These are phyloP conservation scores for Falciphora oryzae DNA, from an alignment of 2,329 filamentous ascomycete genomes.

Conservation along the genomic window DNA sequence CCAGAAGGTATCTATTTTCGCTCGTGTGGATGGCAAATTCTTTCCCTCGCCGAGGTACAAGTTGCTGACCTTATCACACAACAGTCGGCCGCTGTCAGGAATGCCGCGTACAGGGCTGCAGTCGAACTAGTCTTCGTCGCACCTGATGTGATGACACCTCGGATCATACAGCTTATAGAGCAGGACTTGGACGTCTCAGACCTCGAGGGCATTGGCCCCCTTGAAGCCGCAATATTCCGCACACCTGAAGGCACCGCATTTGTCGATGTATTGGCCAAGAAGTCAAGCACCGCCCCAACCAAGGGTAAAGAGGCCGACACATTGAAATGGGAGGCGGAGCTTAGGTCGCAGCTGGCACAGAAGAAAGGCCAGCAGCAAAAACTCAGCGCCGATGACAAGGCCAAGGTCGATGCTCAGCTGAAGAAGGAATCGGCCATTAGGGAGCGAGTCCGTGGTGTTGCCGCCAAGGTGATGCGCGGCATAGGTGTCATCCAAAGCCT, in stretches of 20 bases:
- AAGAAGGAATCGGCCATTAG: constrained; percentile 81
- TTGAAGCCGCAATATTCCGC: constrained; percentile 88
- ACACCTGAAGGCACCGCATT: constrained; percentile 86
- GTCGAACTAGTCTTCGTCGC: constrained; percentile 93
- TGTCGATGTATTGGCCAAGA: constrained; percentile 84
- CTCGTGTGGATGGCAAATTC: not conserved
- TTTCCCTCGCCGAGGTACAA: not conserved
- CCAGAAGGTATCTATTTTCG: constrained; percentile 41
- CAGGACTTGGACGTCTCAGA: constrained; percentile 66
- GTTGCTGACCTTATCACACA: not conserved
- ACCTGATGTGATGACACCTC: constrained; percentile 71
- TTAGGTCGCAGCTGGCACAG: constrained; percentile 78
- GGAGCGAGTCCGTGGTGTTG: constrained; percentile 60
- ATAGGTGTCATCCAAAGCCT: constrained; percentile 81
- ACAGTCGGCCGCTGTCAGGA: constrained; percentile 42
- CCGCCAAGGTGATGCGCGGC: constrained; percentile 70
- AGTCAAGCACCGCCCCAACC: constrained; percentile 63
- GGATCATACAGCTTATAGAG: constrained; percentile 67
- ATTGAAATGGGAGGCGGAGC: constrained; percentile 93
- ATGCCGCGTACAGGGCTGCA: constrained; percentile 75
- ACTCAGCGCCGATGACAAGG: constrained; percentile 79
- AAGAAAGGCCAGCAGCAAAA: constrained; percentile 93
- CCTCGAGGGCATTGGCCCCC: constrained; percentile 68
- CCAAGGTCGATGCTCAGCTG: constrained; percentile 86
- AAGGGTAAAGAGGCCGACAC: constrained; percentile 98